Conservation (phyloP, 805 yeast species). For the Saccharomycopsis sp. region DNA sequence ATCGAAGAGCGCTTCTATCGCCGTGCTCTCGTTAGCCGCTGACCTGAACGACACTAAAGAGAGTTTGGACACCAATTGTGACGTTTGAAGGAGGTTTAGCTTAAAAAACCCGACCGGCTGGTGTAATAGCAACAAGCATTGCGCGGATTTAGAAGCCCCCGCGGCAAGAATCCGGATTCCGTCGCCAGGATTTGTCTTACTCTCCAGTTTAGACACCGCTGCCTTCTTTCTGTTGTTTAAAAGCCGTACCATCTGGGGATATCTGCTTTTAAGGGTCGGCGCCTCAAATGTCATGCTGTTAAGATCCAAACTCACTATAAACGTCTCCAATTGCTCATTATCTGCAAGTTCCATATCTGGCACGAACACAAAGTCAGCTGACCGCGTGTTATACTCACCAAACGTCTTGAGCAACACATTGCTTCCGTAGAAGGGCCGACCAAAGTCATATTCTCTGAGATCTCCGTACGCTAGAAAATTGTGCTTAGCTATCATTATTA, state of each 20-base stretch:
- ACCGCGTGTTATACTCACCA: background rate
- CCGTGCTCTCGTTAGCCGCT: background rate
- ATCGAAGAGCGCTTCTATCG: background rate
- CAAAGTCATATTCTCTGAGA: no score
- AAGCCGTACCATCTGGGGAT: background rate
- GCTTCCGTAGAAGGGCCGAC: background rate
- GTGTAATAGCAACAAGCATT: background rate
- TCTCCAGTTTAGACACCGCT: background rate
- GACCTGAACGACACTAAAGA: background rate
- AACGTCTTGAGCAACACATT: background rate
- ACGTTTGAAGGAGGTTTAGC: background rate
- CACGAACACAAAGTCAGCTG: background rate
- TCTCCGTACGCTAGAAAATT: no score
- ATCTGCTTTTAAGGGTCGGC: background rate
- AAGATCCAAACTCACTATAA: background rate
- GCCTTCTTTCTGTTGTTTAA: background rate
- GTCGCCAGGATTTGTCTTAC: background rate
- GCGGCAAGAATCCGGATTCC: background rate
- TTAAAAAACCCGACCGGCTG: background rate
- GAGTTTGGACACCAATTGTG: background rate
- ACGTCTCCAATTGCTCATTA: background rate
- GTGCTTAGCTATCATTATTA: background rate
- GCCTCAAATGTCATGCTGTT: background rate
- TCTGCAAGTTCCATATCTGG: background rate
- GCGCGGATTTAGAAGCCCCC: background rate